Percentiles rank a stretch among this genome's conserved stretches.
These are phyloP conservation scores for Novymonas esmeraldas DNA, from an alignment of 208 protist species.

Conservation along the genomic window DNA sequence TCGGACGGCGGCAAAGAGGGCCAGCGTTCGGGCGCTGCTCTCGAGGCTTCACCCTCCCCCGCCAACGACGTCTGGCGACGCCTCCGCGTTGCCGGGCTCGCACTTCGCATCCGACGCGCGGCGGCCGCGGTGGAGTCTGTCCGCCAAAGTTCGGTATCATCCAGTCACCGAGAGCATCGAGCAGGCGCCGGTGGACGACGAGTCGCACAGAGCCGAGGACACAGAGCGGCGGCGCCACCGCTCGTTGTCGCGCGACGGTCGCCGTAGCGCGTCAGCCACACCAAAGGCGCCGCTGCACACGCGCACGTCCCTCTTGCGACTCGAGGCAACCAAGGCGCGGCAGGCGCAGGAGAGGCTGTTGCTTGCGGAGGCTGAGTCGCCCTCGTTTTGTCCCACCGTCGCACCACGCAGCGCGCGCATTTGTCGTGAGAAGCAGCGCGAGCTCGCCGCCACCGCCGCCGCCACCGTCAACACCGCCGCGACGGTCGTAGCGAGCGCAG, in stretches of 20 bases:
- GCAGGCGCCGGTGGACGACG: no score
- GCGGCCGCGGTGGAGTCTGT: constrained; percentile 8
- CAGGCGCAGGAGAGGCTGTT: constrained; percentile 5
- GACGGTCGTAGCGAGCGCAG: no score
- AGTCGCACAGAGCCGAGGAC: background rate
- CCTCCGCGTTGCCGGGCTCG: background rate
- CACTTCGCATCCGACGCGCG: background rate
- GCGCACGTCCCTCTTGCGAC: constrained; percentile 20
- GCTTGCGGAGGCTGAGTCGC: constrained; percentile 14
- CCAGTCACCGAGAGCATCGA: constrained; percentile 1
- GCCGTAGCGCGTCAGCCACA: constrained; percentile 2
- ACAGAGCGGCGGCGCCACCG: background rate
- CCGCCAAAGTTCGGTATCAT: background rate
- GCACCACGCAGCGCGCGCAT: constrained; percentile 20
- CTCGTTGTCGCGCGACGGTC: background rate
- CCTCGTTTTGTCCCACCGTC: constrained; percentile 20
- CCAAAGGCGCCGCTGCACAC: constrained; percentile 18
- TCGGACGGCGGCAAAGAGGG: background rate
- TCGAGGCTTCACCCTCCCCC: background rate
- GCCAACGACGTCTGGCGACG: background rate
- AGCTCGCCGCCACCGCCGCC: background rate
- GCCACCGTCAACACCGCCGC: background rate
- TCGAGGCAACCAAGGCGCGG: constrained; percentile 15
- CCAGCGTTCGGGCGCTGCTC: background rate
- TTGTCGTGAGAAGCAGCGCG: constrained; percentile 22